Percentiles rank a stretch among this genome's conserved stretches.
These are phyloP conservation scores for Coleophoma cylindrospora DNA, from an alignment of 2,329 filamentous ascomycete genomes.

Conservation along the genomic window DNA sequence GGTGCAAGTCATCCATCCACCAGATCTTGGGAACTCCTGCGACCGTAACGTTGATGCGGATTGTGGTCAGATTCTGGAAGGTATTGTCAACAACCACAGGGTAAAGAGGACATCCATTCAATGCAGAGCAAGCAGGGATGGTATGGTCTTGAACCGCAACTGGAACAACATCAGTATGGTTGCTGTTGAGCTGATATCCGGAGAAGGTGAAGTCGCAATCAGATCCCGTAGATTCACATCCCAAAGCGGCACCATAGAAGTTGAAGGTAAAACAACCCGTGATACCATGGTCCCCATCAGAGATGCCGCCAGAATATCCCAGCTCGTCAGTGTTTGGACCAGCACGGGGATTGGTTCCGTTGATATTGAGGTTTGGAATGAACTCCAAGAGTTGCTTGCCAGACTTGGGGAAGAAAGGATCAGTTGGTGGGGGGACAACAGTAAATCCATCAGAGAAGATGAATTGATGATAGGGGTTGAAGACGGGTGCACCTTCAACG, in stretches of 20 bases:
- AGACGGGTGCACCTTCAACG: constrained; percentile 18
- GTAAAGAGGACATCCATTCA: constrained; percentile 25
- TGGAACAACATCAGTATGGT: constrained; percentile 7
- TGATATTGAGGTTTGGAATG: constrained; percentile 20
- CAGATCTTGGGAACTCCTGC: constrained; percentile 31
- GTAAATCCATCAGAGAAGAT: constrained; percentile 30
- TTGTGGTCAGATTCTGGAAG: constrained; percentile 30
- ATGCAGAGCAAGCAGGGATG: constrained; percentile 25
- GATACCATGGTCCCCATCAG: constrained; percentile 17
- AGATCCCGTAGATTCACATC: constrained; percentile 29
- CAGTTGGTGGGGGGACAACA: constrained; percentile 24
- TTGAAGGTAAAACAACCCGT: constrained; percentile 32
- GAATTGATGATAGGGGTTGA: constrained; percentile 28
- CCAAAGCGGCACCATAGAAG: constrained; percentile 28
- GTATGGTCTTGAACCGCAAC: constrained; percentile 18
- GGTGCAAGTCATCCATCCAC: constrained; percentile 40
- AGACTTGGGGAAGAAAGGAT: constrained; percentile 25
- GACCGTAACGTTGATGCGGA: constrained; percentile 36
- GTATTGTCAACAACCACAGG: constrained; percentile 17
- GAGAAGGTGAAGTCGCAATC: constrained; percentile 33
- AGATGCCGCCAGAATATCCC: constrained; percentile 21
- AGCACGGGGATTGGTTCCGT: constrained; percentile 6
- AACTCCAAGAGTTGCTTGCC: constrained; percentile 26
- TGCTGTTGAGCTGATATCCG: constrained; percentile 24
- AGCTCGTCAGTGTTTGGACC: constrained; percentile 20